Percentiles rank a stretch among this genome's conserved stretches.
These are phyloP conservation scores for Eremochloa ophiuroides DNA, from an alignment of 176 grass and related monocot species.

Conservation along the genomic window DNA sequence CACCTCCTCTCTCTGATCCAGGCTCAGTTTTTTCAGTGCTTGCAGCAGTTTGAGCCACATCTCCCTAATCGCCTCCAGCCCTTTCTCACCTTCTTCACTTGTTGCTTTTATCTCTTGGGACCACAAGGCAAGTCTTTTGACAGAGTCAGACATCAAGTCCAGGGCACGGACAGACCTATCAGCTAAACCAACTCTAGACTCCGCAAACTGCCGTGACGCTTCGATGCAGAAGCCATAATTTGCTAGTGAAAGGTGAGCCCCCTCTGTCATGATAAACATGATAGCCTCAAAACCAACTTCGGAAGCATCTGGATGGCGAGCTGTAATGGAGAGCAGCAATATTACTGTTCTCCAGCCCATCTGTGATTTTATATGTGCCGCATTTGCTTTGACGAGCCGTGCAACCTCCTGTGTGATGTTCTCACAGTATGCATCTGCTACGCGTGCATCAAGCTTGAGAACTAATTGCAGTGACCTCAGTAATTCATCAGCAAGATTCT, in stretches of 20 bases:
- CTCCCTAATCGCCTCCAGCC: conserved; percentile 75
- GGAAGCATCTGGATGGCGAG: conserved; percentile 90
- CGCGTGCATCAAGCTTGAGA: conserved; percentile 88
- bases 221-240: conserved; percentile 89
- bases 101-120: conserved; percentile 59
- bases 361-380: conserved; percentile 79
- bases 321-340: conserved; percentile 87
- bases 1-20: conserved; percentile 92
- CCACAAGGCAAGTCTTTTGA: conserved; percentile 64
- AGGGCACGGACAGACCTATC: conserved; percentile 76
- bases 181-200: conserved; percentile 73
- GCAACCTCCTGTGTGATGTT: conserved; percentile 89
- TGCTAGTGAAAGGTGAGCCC: conserved; percentile 64
- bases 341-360: conserved; percentile 86
- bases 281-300: conserved; percentile 86
- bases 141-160: conserved; percentile 80
- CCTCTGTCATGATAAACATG: conserved; percentile 85
- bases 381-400: conserved; percentile 84
- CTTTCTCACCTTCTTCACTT: conserved; percentile 76
- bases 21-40: conserved; percentile 75
- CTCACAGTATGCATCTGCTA: conserved; percentile 96
- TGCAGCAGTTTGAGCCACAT: conserved; percentile 90
- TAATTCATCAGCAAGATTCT: conserved; percentile 90
- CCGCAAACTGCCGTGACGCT: conserved; percentile 80
- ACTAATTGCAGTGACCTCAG: conserved; percentile 89